Evolutionary conservation across 1,284 basidiomycete species (phyloP).

Genomic region (Moniliophthora roreri): DNA sequence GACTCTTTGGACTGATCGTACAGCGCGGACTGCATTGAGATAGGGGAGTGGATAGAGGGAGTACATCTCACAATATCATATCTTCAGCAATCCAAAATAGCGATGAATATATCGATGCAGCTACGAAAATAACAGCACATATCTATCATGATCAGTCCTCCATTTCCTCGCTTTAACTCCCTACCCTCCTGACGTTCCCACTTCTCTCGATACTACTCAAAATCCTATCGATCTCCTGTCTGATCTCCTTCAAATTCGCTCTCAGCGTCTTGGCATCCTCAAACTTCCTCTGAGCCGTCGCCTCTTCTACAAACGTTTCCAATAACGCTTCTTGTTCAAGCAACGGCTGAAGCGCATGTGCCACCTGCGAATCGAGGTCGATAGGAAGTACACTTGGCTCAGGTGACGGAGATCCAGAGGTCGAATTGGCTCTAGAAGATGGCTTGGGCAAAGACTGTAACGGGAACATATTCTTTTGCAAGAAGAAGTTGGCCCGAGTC

Average conservation of each 20-base stretch:
- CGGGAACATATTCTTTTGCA: conserved; percentile 88
- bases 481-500: conserved; percentile 75
- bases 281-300: conserved; percentile 82
- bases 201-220: conserved; percentile 37
- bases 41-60: too few species aligned
- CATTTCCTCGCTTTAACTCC: background rate
- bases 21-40: too few species aligned
- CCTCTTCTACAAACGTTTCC: conserved; percentile 82
- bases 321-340: conserved; percentile 89
- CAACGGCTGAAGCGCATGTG: conserved; percentile 75
- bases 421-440: background rate
- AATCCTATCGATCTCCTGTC: conserved; percentile 75
- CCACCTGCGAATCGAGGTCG: conserved; percentile 69
- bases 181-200: background rate
- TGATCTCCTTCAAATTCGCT: conserved; percentile 74
- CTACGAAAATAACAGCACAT: too few species aligned
- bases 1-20: too few species aligned
- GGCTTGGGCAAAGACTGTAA: conserved; percentile 35
- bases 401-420: background rate
- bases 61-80: too few species aligned
- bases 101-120: too few species aligned
- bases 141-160: background rate
- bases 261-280: conserved; percentile 84
- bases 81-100: too few species aligned
- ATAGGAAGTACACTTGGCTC: conserved; percentile 24